These are phyloP conservation scores for Drosera spatulata DNA, from an alignment of 179 eudicot genomes.

Conservation along the genomic window DNA sequence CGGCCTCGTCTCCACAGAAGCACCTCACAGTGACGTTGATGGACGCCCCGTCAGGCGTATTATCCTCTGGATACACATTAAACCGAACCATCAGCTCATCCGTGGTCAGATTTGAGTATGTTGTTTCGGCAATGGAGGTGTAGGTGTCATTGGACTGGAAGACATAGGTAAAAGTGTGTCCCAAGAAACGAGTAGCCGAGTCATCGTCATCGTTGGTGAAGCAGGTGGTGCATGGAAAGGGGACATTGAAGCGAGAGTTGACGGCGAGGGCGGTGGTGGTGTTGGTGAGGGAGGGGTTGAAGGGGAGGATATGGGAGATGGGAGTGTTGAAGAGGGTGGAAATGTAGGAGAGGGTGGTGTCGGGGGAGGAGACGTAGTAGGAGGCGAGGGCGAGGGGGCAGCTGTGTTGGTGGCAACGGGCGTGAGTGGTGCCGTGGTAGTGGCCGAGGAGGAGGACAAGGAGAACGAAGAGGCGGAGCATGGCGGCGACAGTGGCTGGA, in stretches of 20 bases:
- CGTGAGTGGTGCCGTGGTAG: too few species aligned
- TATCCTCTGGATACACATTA: conserved; percentile 18
- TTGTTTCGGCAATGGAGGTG: too few species aligned
- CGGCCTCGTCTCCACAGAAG: conserved; percentile 44
- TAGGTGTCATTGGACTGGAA: too few species aligned
- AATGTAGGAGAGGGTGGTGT: conserved; percentile 31
- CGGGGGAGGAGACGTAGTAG: conserved; percentile 17
- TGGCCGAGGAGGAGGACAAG: too few species aligned
- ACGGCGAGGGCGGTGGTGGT: too few species aligned
- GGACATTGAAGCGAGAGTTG: too few species aligned
- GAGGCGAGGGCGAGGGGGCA: conserved; percentile 48
- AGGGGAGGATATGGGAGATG: conserved; percentile 18
- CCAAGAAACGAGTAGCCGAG: too few species aligned
- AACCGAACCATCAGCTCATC: conserved; percentile 21
- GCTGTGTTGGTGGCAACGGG: conserved; percentile 1
- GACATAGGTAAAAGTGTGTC: too few species aligned
- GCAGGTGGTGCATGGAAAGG: too few species aligned
- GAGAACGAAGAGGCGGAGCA: too few species aligned
- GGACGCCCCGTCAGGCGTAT: conserved; percentile 17
- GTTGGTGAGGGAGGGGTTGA: conserved; percentile 8
- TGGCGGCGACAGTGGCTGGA: too few species aligned
- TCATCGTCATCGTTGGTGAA: too few species aligned
- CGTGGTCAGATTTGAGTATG: conserved; percentile 26
- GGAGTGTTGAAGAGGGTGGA: conserved; percentile 12
- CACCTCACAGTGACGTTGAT: conserved; percentile 60